These are phyloP conservation scores for Mallotus japonicus DNA, from an alignment of 441 rosid species.

Conservation along the genomic window DNA sequence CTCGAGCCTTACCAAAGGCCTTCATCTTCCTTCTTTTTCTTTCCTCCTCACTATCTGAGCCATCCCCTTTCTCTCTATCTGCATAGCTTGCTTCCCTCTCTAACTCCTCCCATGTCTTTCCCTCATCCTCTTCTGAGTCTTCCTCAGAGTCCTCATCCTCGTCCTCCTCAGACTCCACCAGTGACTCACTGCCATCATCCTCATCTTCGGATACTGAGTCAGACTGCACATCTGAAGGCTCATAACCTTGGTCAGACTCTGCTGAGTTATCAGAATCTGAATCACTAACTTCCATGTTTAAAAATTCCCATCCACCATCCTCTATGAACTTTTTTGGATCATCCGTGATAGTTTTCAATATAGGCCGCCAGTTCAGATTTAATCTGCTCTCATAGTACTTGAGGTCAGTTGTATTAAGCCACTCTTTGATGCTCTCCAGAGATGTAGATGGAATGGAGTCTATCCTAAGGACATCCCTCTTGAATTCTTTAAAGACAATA, in stretches of 20 bases:
- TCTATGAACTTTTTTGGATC: slow-evolving; percentile 82
- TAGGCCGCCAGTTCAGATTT: slow-evolving; percentile 90
- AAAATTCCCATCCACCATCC: slow-evolving; percentile 91
- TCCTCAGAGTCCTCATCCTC: slow-evolving; percentile 66
- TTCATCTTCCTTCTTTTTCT: slow-evolving; percentile 81
- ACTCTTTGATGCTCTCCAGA: slow-evolving; percentile 83
- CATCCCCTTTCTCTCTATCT: slow-evolving; percentile 76
- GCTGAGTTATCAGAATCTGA: slow-evolving; percentile 73
- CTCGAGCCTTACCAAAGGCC: slow-evolving; percentile 64
- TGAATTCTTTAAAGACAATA: slow-evolving; percentile 84
- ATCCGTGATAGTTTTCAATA: slow-evolving; percentile 75
- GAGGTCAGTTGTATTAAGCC: slow-evolving; percentile 85
- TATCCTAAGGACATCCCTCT: slow-evolving; percentile 73
- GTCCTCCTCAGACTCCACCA: slow-evolving; percentile 85
- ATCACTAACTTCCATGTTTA: slow-evolving; percentile 82
- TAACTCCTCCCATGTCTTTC: slow-evolving; percentile 92
- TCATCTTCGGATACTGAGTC: slow-evolving; percentile 79
- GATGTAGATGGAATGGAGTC: slow-evolving; percentile 81
- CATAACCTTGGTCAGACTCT: slow-evolving; percentile 83
- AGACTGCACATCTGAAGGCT: slow-evolving; percentile 72
- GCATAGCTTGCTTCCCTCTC: slow-evolving; percentile 93
- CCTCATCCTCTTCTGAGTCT: slow-evolving; percentile 85
- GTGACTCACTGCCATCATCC: slow-evolving; percentile 60
- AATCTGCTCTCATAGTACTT: slow-evolving; percentile 89
- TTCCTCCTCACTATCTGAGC: slow-evolving; percentile 89